Evolutionary conservation across 305 asterid species (phyloP).

Genomic region (Rubia balearica): DNA sequence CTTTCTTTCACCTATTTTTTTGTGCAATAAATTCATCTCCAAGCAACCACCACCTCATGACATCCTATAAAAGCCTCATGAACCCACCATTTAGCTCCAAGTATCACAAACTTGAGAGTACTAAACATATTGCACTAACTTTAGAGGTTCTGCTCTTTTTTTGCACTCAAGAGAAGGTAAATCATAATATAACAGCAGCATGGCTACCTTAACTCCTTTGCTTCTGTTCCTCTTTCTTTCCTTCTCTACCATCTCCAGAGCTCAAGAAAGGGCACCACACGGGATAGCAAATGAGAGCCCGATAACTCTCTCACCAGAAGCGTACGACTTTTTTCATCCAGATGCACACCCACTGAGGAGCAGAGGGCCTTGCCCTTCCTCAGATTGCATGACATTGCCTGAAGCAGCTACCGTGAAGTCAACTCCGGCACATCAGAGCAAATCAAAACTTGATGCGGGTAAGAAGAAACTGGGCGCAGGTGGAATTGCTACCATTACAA

Average conservation of each 20-base stretch:
- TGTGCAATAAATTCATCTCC: slow-evolving; percentile 29
- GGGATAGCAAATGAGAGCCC: slow-evolving; percentile 50
- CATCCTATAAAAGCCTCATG: slow-evolving; percentile 37
- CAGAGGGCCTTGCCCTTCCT: slow-evolving; percentile 19
- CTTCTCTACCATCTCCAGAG: slow-evolving; percentile 25
- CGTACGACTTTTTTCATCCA: slow-evolving; percentile 64
- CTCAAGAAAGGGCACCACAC: slow-evolving; percentile 55
- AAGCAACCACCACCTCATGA: slow-evolving; percentile 42
- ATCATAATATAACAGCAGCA: background rate
- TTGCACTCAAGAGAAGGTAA: slow-evolving; percentile 1
- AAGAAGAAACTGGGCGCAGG: slow-evolving; percentile 33
- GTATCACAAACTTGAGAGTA: slow-evolving; percentile 13
- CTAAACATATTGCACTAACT: background rate
- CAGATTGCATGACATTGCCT: slow-evolving; percentile 41
- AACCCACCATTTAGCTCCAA: slow-evolving; percentile 1
- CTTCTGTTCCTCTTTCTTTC: slow-evolving; percentile 28
- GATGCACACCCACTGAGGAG: slow-evolving; percentile 21
- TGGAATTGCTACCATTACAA: slow-evolving; percentile 36
- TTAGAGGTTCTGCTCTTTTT: slow-evolving; percentile 3
- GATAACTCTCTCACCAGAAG: slow-evolving; percentile 51
- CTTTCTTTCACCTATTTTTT: slow-evolving; percentile 15
- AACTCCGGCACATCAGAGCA: slow-evolving; percentile 42
- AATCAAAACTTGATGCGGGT: slow-evolving; percentile 2
- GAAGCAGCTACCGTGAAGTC: slow-evolving; percentile 55
- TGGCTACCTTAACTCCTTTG: slow-evolving; percentile 23